Base-by-base conservation (phyloP, 139 green algal species). In the Spirogloea muscicola region DNA sequence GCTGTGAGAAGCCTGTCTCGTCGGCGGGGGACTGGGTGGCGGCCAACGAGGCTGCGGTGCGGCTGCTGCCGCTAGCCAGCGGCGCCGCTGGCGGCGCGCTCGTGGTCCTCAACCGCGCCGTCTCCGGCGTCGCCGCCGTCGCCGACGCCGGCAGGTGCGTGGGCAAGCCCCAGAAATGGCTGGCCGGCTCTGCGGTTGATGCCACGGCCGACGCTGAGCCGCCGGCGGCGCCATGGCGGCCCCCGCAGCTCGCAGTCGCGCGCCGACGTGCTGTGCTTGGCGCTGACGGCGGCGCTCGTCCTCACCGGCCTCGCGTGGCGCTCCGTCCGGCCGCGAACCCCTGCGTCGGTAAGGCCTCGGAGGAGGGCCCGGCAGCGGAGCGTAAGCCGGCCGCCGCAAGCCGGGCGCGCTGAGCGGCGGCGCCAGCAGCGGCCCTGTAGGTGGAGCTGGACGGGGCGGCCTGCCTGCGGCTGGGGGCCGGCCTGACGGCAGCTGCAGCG, bases 231-330 rank as follows among this genome's bases (percentile, higher is more conserved):
- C 57, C 60, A 27, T 31, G 27, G 49, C 4, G 25, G 49, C 49
- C 60, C 6, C 18, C 44, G 60, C 60, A 74, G 33, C 46, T 85
- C 87, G 6, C 91, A 97, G 72, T 92, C 85, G 10, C 86, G 93
- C 0, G 87, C 89, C 18, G 93, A 97, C 72, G 91, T 97, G 34
- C 51, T 96, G 3, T 85, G 82, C 6, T 92, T 97, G 33, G 79
- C 86, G 38, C 78, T 97, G 52, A 88, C 87, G 1, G 92, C 91
- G 1, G 84, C 91, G 61, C 83, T 96, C 40, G 61, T 92, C 39
- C 85, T 97, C 0, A 96, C 90, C 1, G 93, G 93, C 2, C 86
- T 97, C 58, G 87, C 93, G 59, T 97, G 92, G 92, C 75, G 92
- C 2, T 84, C 86, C 0, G 67, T 96, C n/a, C 89, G 88, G 79